These are phyloP conservation scores for Trichoderma guizhouense DNA, from an alignment of 2,329 filamentous ascomycete genomes.

Conservation along the genomic window DNA sequence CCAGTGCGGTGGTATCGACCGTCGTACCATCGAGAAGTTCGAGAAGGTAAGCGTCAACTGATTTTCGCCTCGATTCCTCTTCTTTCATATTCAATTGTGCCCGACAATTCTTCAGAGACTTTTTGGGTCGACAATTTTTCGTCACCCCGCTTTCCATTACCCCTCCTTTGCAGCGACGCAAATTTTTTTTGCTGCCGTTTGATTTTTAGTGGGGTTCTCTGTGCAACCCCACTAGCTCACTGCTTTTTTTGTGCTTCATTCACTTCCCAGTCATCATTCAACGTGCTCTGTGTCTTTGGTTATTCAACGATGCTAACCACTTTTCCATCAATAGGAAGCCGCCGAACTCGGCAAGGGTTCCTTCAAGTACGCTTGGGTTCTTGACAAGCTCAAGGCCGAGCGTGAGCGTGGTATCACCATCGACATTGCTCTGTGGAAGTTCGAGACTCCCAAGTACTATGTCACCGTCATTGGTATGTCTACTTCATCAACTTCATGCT, in stretches of 20 bases:
- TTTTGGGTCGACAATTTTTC: background rate
- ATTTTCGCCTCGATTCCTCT: conserved; percentile 20
- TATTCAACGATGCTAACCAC: conserved; percentile 18
- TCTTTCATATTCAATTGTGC: background rate
- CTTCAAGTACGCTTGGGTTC: conserved; percentile 99
- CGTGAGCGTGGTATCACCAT: conserved; percentile 99
- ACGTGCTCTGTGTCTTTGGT: background rate
- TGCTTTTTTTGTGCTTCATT: background rate
- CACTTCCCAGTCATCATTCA: background rate
- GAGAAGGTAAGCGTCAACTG: conserved; percentile 73
- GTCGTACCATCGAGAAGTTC: conserved; percentile 99
- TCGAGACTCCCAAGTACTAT: conserved; percentile 97
- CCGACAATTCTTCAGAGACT: background rate
- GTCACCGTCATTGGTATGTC: conserved; percentile 94
- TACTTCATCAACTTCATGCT: background rate
- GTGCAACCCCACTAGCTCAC: background rate
- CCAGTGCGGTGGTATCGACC: conserved; percentile 99
- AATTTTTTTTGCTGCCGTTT: background rate
- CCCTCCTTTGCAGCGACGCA: conserved; percentile 13
- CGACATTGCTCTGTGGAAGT: conserved; percentile 99
- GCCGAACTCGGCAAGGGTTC: conserved; percentile 99
- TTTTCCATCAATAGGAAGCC: conserved; percentile 68
- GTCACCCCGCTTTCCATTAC: conserved; percentile 11
- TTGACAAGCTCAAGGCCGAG: conserved; percentile 99
- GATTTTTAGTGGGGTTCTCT: background rate